Base-by-base conservation (phyloP, 2,329 filamentous ascomycete species). In the Fusarium verrucosum region DNA sequence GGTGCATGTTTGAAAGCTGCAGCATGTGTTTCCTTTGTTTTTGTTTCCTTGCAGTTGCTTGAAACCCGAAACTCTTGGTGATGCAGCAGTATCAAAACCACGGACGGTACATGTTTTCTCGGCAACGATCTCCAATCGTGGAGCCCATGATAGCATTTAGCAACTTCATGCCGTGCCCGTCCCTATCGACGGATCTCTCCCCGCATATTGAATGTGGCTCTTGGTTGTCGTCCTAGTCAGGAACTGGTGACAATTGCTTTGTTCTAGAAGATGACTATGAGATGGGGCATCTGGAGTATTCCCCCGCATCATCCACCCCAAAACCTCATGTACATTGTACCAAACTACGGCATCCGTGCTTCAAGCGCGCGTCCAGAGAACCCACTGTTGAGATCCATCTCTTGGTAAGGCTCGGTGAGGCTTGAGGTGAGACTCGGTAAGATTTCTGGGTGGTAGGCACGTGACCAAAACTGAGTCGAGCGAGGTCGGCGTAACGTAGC, bases 231-330 rank as follows among this genome's bases (percentile, higher is more conserved):
- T 65, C 58, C 55, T 72, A 72, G 70, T 67, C 70, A 72, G 70
- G 70, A 58, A 71, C 68, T 57, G 62, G 50, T 43, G 50, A 69
- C 42, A 62, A 56, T 49, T 59, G 45, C 58, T 53, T 52, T 45
- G 37, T 68, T 72, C 68, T 62, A 72, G 63, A 72, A 69, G 55
- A 66, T 66, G 51, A 47, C 46, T 40, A 60, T 69, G 65, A 51
- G 41, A 72, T 67, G 70, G 69, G 68, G 68, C 68, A 70, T 70
- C 65, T 71, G 68, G 70, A 72, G 69, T 57, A 54, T 56, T 66
- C 61, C 70, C 70, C 70, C 70, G 68, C 70, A 72, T 70, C 66
- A 47, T 44, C 68, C 64, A 60, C 63, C 53, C 63, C 59, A 65
- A 67, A 44, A 38, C 54, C 49, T 56, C 58, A 56, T 67, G 69